Evolutionary conservation across 164 flowering plant genomes (phyloP).

Genomic region (Magnolia changhungtana): DNA sequence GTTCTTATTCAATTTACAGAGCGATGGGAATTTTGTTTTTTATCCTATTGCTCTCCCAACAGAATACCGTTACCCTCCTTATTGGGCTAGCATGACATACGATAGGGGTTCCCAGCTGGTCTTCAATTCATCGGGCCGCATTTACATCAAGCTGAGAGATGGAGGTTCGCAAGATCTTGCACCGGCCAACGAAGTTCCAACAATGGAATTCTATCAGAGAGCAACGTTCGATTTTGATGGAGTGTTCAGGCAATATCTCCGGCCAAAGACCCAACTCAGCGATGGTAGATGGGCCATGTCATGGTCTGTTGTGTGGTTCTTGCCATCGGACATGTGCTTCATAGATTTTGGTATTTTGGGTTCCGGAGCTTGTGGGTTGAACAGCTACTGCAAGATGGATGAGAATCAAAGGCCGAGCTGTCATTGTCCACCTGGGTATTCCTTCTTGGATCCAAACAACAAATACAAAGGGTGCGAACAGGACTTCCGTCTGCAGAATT

Average conservation of each 20-base stretch:
- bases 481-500: slow-evolving; percentile 26
- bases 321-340: neutral
- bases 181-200: neutral
- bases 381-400: slow-evolving; percentile 31
- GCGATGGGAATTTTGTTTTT: slow-evolving; percentile 30
- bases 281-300: slow-evolving; percentile 7
- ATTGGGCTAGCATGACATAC: neutral
- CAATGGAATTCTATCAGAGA: slow-evolving; percentile 25
- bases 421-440: slow-evolving; percentile 33
- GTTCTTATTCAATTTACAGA: neutral
- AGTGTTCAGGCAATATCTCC: slow-evolving; percentile 18
- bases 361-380: slow-evolving; percentile 34
- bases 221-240: slow-evolving; percentile 44
- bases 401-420: slow-evolving; percentile 23
- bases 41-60: slow-evolving; percentile 3
- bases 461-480: slow-evolving; percentile 38
- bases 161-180: slow-evolving; percentile 17
- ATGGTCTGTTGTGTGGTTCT: neutral
- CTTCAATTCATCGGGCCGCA: slow-evolving; percentile 30
- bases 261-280: slow-evolving; percentile 7
- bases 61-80: neutral
- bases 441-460: slow-evolving; percentile 36
- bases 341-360: neutral
- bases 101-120: slow-evolving; percentile 18
- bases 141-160: slow-evolving; percentile 19